Evolutionary conservation across 2,329 filamentous ascomycete genomes (phyloP), one percentile per base, ranked within the genome.

Genomic region (Pseudohalonectria lignicola): DNA sequence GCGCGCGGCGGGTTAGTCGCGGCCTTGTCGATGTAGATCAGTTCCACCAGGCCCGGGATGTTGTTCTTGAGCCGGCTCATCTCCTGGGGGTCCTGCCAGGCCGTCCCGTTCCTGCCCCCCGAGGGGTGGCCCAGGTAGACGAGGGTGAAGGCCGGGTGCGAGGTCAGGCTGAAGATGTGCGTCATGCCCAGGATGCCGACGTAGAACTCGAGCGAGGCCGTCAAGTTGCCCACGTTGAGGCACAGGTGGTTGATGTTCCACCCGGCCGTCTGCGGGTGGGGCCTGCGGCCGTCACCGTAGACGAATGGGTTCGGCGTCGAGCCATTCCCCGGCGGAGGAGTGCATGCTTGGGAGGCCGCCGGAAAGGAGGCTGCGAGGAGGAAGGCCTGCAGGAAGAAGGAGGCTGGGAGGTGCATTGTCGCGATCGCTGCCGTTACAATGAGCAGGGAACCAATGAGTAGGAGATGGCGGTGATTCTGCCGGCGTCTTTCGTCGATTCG

Each of bases 31-130:
- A 30, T n/a, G 28, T 15, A n/a, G 28, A 30, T 12, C 8, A 30
- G 28, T 15, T 30, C 28, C 9, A 30, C 21, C 15, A 31, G 20
- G 30, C 36, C 11, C 36, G 21, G 5, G 32, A 35, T 10, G 26
- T 30, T 28, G 35, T 41, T 5, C 15, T 16, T 18, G 28, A 42
- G 25, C 40, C 41, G 28, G 28, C 5, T 3, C 9, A 30, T 12
- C 28, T 30, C 28, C 3, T 12, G 3, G 13, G 28, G 28, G 13
- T 12, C 13, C 28, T n/a, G 2, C 13, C 16, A 30, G 28, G 28
- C 28, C 13, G 13, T 30, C 13, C 28, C 28, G 28, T 30, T 30
- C 13, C 28, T 12, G 5, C 28, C 28, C 3, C 28, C 28, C 13
- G 28, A 12, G 4, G 28, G 28, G 28, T 30, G 28, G 28, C 28